These are phyloP conservation scores for Calonectria fujianensis DNA, from an alignment of 2,329 filamentous ascomycete species.

Conservation along the genomic window DNA sequence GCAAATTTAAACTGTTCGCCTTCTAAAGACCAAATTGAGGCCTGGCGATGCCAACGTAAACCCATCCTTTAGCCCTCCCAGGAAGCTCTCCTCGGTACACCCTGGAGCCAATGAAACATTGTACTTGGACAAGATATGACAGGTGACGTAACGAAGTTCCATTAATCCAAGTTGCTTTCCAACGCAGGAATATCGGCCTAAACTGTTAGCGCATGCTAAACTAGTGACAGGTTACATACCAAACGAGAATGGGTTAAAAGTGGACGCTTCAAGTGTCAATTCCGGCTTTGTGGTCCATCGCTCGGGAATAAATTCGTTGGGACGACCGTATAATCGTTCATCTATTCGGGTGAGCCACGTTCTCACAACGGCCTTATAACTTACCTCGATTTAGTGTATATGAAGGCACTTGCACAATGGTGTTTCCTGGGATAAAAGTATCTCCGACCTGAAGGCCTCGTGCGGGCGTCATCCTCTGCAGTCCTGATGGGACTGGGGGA, in stretches of 20 bases:
- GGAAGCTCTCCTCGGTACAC: neutral
- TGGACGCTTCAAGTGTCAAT: constrained; percentile 29
- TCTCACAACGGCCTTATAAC: neutral
- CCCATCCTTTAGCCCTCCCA: constrained; percentile 8
- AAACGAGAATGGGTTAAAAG: constrained; percentile 41
- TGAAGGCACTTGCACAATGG: constrained; percentile 23
- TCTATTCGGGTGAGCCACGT: constrained; percentile 21
- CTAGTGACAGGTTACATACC: constrained; percentile 16
- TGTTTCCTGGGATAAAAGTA: constrained; percentile 27
- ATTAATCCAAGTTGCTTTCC: constrained; percentile 48
- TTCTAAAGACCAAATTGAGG: neutral
- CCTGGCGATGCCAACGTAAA: constrained; percentile 9
- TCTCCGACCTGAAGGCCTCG: constrained; percentile 13
- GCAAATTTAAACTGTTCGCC: neutral
- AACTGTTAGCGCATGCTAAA: fast-evolving
- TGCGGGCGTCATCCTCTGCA: constrained; percentile 25
- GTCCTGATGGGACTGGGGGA: constrained; percentile 40
- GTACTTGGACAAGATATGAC: constrained; percentile 39
- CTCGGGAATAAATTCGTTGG: constrained; percentile 45
- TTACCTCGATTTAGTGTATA: constrained; percentile 41
- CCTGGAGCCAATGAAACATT: constrained; percentile 28
- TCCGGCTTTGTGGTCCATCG: constrained; percentile 44
- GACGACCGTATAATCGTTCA: constrained; percentile 38
- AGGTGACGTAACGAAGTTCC: constrained; percentile 40
- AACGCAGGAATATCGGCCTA: constrained; percentile 43